phyloP scores from a whole-genome alignment of 2,329 filamentous ascomycete genomes.

The Capronia coronata region DNA sequence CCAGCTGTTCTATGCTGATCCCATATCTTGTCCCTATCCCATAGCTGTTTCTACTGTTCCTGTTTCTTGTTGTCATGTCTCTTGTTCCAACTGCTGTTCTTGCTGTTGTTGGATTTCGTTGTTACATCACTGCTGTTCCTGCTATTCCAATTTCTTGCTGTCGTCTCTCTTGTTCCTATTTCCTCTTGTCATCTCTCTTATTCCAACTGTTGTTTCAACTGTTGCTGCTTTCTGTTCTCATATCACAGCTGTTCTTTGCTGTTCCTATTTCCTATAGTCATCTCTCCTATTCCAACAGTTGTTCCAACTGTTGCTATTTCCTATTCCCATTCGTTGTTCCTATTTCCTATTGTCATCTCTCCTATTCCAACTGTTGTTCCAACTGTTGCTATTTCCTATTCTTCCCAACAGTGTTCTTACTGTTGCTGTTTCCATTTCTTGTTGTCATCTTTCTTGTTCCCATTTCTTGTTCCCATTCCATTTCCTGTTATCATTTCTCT shows the following conservation, averaged over 20 bases:
- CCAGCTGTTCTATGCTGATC: too few species aligned
- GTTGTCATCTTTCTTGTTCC: background rate
- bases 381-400: background rate
- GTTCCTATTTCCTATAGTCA: background rate
- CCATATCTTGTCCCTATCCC: too few species aligned
- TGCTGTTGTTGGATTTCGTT: background rate
- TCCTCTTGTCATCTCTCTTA: background rate
- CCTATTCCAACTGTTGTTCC: too few species aligned
- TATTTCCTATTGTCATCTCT: too few species aligned
- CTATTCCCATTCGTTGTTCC: too few species aligned
- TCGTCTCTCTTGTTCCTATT: background rate
- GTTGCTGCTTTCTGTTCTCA: background rate
- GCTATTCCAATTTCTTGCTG: background rate
- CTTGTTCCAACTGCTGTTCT: too few species aligned
- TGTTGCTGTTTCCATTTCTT: background rate
- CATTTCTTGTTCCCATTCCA: background rate
- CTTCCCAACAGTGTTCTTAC: background rate
- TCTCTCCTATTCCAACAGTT: too few species aligned
- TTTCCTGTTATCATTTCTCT: too few species aligned
- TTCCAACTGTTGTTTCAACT: too few species aligned
- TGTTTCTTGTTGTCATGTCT: too few species aligned
- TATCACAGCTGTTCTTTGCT: background rate
- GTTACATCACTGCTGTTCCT: background rate
- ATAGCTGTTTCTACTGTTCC: too few species aligned
- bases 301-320: background rate